A percentile compares a stretch with the other conserved stretches of the same genome.
Conservation (phyloP, 1,139 yeast species). For the Zhuliangozyma blackwelliae region DNA sequence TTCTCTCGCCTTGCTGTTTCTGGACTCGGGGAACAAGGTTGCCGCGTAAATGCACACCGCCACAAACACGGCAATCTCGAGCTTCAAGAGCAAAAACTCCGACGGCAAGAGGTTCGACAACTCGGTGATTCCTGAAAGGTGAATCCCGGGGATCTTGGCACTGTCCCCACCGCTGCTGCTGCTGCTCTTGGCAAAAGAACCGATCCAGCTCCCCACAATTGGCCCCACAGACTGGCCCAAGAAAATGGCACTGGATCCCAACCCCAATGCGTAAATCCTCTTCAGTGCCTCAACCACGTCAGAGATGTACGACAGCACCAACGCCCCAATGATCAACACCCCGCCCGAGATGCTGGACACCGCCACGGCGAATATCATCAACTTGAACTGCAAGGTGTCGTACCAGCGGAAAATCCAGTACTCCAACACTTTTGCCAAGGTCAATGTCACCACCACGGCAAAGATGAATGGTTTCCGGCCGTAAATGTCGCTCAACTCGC, state of each 20-base stretch:
- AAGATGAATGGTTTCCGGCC: conserved; percentile 54
- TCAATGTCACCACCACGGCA: conserved; percentile 23
- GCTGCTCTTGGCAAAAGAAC: conserved; percentile 14
- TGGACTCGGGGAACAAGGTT: conserved; percentile 53
- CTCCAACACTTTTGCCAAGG: conserved; percentile 21
- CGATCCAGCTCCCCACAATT: conserved; percentile 41
- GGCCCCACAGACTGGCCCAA: conserved; percentile 69
- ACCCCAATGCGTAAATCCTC: conserved; percentile 53
- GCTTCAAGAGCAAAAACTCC: conserved; percentile 28
- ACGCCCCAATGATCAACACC: conserved; percentile 39
- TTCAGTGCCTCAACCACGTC: conserved; percentile 58
- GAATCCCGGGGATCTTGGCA: conserved; percentile 1
- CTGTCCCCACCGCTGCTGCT: conserved; percentile 2
- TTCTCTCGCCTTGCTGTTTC: conserved; percentile 40
- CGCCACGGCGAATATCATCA: conserved; percentile 29
- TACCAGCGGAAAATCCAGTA: conserved; percentile 24
- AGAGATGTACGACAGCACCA: conserved; percentile 55
- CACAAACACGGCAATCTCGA: conserved; percentile 23
- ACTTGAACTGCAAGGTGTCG: conserved; percentile 27
- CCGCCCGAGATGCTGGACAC: conserved; percentile 55
- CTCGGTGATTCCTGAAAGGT: conserved; percentile 1
- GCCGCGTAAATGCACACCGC: conserved; percentile 25
- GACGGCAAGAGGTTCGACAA: conserved; percentile 10
- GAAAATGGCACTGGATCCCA: conserved; percentile 50
- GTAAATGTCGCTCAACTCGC: conserved; percentile 55